Evolutionary conservation across 257 asterid genomes (phyloP), one percentile per base, ranked within the genome.

Genomic region (Lycium barbarum): DNA sequence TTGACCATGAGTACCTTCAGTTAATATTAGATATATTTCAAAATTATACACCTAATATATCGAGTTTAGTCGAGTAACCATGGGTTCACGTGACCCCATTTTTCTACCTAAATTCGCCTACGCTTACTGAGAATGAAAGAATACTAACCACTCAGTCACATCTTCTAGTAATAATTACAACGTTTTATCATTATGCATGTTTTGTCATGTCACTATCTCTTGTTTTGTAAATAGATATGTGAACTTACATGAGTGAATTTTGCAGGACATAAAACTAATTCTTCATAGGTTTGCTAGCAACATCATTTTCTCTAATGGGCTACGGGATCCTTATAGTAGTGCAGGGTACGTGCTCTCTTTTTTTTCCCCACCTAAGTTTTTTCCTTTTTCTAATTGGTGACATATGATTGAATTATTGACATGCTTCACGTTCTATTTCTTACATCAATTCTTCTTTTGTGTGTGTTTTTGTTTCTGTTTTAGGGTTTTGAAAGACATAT

Each of bases 281-380:
- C 88, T 90, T 40, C 68, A 40, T 13, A 87, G 83, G 59, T 90
- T 84, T 72, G 93, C 79, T 1, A 90, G 93, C 88, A 89, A 90
- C 86, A 87, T 90, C 61, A 90, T 90, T 58, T 90, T 90, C 89
- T 90, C 93, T 35, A 90, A 90, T 83, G 93, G 93, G 22, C 70
- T 90, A 55, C 83, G 86, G 74, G 91, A 90, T 79, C 93, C 93
- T 17, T 90, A 88, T 36, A 90, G 93, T 18, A 86, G 86, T 47
- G 93, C 87, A 53, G 93, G 93, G 93, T 90, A 87, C 47, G 22
- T 78, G 17, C 40, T 3, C 58, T 45, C 9, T 17, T 49, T 22
- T 22, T 0, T 7, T 0, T 20, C 22, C 6, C 63, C 3, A 6
- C 62, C 9, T n/a, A 40, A 12, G 18, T 0, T 47, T 47, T 74